Evolutionary conservation across 2,329 filamentous ascomycete species (phyloP).

Genomic region (Lecanicillium sp.): DNA sequence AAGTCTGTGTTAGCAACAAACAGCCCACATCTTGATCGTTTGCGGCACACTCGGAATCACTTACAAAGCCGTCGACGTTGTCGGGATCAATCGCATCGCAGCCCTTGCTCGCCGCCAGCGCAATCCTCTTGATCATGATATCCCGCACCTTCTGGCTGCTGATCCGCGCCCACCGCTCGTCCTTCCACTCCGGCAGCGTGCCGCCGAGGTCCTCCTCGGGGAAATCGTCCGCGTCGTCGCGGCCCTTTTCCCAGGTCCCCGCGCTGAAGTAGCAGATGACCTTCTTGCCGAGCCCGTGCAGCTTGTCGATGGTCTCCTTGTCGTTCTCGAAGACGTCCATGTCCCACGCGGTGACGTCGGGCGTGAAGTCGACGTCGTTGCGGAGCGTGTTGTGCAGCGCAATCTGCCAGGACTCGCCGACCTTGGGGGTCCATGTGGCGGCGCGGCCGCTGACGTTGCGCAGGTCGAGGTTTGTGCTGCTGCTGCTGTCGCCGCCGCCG

Average conservation of each 20-base stretch:
- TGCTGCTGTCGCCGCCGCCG: conserved; percentile 15
- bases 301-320: conserved; percentile 41
- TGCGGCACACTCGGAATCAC: conserved; percentile 22
- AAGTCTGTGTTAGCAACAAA: conserved; percentile 5
- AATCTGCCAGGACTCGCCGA: conserved; percentile 56
- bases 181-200: conserved; percentile 55
- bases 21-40: too few relatives aligned
- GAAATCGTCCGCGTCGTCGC: conserved; percentile 53
- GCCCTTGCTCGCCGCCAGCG: conserved; percentile 53
- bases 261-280: conserved; percentile 74
- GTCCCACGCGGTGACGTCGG: conserved; percentile 45
- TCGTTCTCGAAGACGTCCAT: conserved; percentile 52
- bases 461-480: conserved; percentile 18
- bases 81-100: conserved; percentile 67
- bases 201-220: conserved; percentile 49
- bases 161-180: conserved; percentile 61
- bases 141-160: conserved; percentile 50
- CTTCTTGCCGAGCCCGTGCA: conserved; percentile 50
- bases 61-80: conserved; percentile 61
- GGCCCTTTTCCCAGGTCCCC: conserved; percentile 60
- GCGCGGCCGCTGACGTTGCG: conserved; percentile 18
- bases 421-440: conserved; percentile 45
- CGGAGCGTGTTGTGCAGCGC: conserved; percentile 42
- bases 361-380: conserved; percentile 30
- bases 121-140: conserved; percentile 58